Percentiles rank a stretch among this genome's conserved stretches.
phyloP scores from a whole-genome alignment of 2,329 filamentous ascomycete species.

The Colletotrichum sidae region DNA sequence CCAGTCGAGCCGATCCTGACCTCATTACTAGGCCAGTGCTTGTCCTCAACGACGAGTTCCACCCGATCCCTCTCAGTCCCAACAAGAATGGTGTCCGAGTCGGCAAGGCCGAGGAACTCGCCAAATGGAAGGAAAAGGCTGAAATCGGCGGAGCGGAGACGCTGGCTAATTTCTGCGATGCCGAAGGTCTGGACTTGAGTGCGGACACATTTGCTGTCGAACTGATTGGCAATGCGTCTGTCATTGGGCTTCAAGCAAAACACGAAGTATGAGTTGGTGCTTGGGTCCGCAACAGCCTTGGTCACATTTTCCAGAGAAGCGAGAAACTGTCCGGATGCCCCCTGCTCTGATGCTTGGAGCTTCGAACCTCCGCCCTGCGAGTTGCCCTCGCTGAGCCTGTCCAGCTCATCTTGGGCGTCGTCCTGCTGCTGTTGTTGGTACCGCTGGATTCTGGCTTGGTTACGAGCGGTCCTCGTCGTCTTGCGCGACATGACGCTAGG shows the following conservation, averaged over 20 bases:
- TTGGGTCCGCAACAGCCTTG: slow-evolving; percentile 82
- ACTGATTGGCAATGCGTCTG: slow-evolving; percentile 95
- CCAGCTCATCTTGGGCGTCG: slow-evolving; percentile 59
- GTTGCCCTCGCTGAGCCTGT: slow-evolving; percentile 63
- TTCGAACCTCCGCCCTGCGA: slow-evolving; percentile 56
- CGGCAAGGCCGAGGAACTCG: slow-evolving; percentile 91
- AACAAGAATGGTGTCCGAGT: slow-evolving; percentile 85
- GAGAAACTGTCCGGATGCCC: slow-evolving; percentile 89
- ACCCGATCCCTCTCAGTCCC: slow-evolving; percentile 93
- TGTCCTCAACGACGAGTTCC: slow-evolving; percentile 91
- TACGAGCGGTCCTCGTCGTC: slow-evolving; percentile 58
- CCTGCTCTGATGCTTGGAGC: slow-evolving; percentile 68
- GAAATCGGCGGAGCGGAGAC: slow-evolving; percentile 92
- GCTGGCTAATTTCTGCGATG: slow-evolving; percentile 95
- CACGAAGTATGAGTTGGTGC: slow-evolving; percentile 94
- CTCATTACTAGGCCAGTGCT: slow-evolving; percentile 92
- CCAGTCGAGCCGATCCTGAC: slow-evolving; percentile 91
- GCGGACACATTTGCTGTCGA: slow-evolving; percentile 97
- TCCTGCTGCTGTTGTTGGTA: slow-evolving; percentile 51
- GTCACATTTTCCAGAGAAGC: slow-evolving; percentile 90
- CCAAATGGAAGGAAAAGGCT: slow-evolving; percentile 95
- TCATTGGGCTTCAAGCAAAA: slow-evolving; percentile 99
- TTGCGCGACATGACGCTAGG: slow-evolving; percentile 92
- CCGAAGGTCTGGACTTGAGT: slow-evolving; percentile 95
- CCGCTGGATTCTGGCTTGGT: slow-evolving; percentile 42